These are phyloP conservation scores for Pascua sp. DNA, from an alignment of 1,284 basidiomycete species.

Conservation along the genomic window DNA sequence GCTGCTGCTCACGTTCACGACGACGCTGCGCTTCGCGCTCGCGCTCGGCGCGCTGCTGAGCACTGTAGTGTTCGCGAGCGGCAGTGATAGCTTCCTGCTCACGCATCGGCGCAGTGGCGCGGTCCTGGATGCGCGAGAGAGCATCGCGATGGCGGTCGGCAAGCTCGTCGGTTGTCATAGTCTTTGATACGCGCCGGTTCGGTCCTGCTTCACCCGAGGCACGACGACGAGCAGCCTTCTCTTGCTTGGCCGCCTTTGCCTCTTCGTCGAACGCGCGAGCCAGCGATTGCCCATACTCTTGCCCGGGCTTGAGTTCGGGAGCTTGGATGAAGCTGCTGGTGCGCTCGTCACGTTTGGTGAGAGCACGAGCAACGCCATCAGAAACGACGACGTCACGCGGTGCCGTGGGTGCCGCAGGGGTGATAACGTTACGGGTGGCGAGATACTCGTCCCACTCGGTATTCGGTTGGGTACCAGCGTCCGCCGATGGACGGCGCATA, in stretches of 20 bases:
- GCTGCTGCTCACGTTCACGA: neutral
- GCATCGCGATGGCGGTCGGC: slow-evolving; percentile 42
- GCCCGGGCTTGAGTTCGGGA: neutral
- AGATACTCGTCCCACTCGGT: slow-evolving; percentile 44
- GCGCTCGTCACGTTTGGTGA: slow-evolving; percentile 4
- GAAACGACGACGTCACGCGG: slow-evolving; percentile 9
- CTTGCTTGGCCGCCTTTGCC: too few species aligned
- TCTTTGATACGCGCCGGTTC: slow-evolving; percentile 7
- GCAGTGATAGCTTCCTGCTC: slow-evolving; percentile 31
- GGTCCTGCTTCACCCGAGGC: too few species aligned
- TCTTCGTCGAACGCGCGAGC: slow-evolving; percentile 1
- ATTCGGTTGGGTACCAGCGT: slow-evolving; percentile 1
- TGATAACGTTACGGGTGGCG: slow-evolving; percentile 33
- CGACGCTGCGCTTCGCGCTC: slow-evolving; percentile 7
- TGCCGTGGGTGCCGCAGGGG: slow-evolving; percentile 17
- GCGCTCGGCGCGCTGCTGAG: slow-evolving; percentile 11
- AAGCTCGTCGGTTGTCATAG: slow-evolving; percentile 47
- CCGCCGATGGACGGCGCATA: neutral
- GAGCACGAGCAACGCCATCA: slow-evolving; percentile 8
- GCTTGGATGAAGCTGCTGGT: slow-evolving; percentile 3
- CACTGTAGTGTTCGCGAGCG: slow-evolving; percentile 11
- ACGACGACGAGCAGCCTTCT: too few species aligned
- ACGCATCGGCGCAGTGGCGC: slow-evolving; percentile 35
- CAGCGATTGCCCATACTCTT: slow-evolving; percentile 16
- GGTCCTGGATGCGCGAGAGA: slow-evolving; percentile 42